Evolutionary conservation across 495 filamentous ascomycete genomes (phyloP), one percentile per base, ranked within the genome.

Genomic region (Lasiosphaeriaceae sp.): DNA sequence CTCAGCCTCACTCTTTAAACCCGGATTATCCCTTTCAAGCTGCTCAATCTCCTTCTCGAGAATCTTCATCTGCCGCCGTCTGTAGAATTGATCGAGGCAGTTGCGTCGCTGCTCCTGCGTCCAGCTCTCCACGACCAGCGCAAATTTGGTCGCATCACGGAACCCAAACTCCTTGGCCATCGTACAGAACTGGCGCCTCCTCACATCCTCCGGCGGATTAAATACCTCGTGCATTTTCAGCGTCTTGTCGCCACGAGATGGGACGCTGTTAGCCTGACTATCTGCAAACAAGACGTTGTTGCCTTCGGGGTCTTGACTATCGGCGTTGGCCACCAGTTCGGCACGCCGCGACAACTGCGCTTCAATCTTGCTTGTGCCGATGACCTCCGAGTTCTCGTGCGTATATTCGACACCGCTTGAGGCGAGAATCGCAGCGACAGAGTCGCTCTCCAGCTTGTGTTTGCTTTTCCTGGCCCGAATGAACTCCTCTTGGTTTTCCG

Each of bases 361-460:
- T 74, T 98, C 94, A 20, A 96, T 80, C 52, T 85, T 88, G 9
- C 88, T 92, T 0, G 89, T 89, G 34, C 94, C 94, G 47, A 98
- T 86, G 17, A 98, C 92, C 72, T 98, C 94, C 41, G 88, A 91
- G 66, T 98, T 98, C 57, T 96, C 87, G 65, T 98, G 94, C 11
- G 90, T 95, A 69, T 98, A 98, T 69, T 94, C 86, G 14, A 98
- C 92, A 7, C 95, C 94, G 2, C 90, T 92, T 26, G 83, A 79
- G 8, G 92, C 84, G 6, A 98, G 83, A 62, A 98, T 97, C 19
- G 90, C 94, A 58, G 92, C 88, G 26, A 98, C 80, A 3, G 91
- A 83, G 64, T 97, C 91, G 58, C 79, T 81, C 56, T 84, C 81
- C 1, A 72, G 60, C 47, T 48, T 57, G 50, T 70, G 67, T 26